phyloP scores from a whole-genome alignment of 176 grass and related monocot genomes.

The Puccinellia tenuiflora region DNA sequence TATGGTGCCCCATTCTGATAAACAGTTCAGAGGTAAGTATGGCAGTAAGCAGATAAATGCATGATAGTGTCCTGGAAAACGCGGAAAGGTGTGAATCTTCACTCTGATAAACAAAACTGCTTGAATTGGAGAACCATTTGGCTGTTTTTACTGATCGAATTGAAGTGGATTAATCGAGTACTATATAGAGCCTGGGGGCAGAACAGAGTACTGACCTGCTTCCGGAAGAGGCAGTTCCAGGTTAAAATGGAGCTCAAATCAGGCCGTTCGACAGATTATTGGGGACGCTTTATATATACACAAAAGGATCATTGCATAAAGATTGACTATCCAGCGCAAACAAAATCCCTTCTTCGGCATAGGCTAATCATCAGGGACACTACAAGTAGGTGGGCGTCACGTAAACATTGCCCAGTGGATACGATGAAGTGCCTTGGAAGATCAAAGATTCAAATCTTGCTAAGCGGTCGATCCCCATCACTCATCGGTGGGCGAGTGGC shows the following conservation, averaged over 20 bases:
- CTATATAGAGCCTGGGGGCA: not conserved
- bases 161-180: not conserved
- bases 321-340: not conserved
- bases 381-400: conserved; percentile 8
- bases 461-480: not conserved
- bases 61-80: no score
- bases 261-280: not conserved
- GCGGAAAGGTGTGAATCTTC: not conserved
- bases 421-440: conserved; percentile 30
- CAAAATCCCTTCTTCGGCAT: not conserved
- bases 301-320: not conserved
- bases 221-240: not conserved
- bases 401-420: not conserved
- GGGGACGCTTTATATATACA: conserved; percentile 17
- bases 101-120: no score
- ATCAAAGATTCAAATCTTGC: conserved; percentile 22
- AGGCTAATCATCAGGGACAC: not conserved
- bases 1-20: not conserved
- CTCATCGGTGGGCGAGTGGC: not conserved
- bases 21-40: not conserved
- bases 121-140: not conserved
- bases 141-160: not conserved
- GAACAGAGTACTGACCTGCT: not conserved
- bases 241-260: not conserved
- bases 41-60: not conserved